Conservation (phyloP, 2,329 filamentous ascomycete genomes). For the Cercospora sp. region DNA sequence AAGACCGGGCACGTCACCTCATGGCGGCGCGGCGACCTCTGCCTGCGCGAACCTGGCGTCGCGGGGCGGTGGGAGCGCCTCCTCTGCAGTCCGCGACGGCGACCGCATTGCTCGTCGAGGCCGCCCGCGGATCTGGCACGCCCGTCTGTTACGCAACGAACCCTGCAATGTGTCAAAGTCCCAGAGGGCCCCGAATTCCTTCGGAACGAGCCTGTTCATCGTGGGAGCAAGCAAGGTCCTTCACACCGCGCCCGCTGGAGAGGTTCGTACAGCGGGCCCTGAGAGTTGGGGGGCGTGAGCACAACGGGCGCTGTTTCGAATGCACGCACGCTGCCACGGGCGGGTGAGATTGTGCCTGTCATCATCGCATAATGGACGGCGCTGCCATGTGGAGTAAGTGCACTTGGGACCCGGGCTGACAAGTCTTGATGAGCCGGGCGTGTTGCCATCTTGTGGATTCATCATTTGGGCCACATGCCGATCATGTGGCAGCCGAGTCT, state of each 20-base stretch:
- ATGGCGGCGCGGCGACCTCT: neutral
- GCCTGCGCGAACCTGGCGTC: neutral
- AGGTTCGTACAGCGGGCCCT: neutral
- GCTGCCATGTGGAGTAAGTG: neutral
- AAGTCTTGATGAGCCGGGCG: neutral
- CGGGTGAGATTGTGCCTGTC: neutral
- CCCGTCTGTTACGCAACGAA: conserved; percentile 5
- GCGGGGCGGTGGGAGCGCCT: neutral
- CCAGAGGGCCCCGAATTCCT: neutral
- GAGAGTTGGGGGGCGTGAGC: neutral
- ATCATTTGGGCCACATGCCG: neutral
- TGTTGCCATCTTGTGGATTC: neutral
- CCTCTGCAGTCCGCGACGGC: neutral
- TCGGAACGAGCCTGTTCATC: conserved; percentile 12
- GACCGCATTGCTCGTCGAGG: neutral
- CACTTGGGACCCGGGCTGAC: neutral
- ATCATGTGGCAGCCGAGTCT: neutral
- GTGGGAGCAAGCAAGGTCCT: neutral
- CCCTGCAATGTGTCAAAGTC: conserved; percentile 25
- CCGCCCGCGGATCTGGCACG: conserved; percentile 6
- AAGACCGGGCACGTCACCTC: neutral
- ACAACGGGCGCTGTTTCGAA: neutral
- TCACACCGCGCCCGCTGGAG: neutral
- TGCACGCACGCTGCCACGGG: neutral
- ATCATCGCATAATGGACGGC: neutral